Percentiles rank a stretch among this genome's conserved stretches.
phyloP scores from a whole-genome alignment of 2,329 filamentous ascomycete genomes.

The Pestalotiopsis sp. region DNA sequence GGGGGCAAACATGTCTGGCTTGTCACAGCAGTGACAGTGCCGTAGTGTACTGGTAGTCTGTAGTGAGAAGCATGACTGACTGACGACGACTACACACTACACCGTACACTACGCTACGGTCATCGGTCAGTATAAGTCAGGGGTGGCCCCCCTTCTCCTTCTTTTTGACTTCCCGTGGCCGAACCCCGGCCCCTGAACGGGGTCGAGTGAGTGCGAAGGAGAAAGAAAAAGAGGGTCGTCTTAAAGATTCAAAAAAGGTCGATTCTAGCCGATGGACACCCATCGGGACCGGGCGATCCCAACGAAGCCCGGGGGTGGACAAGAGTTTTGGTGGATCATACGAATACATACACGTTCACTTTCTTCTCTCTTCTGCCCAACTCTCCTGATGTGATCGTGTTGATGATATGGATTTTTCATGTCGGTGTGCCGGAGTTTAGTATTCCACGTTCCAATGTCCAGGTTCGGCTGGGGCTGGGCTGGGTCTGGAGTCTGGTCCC shows the following conservation, averaged over 20 bases:
- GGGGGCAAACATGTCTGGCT: background rate
- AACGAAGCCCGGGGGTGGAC: background rate
- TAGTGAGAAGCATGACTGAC: no score
- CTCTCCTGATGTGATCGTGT: no score
- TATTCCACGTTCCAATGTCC: background rate
- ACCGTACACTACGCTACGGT: no score
- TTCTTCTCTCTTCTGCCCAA: background rate
- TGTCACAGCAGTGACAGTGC: no score
- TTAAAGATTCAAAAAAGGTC: slow-evolving; percentile 4
- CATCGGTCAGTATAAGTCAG: no score
- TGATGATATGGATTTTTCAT: no score
- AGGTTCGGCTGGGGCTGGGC: background rate
- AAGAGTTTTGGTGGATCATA: background rate
- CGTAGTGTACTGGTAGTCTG: no score
- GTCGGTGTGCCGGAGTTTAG: no score
- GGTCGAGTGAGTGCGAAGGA: background rate
- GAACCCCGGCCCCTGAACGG: background rate
- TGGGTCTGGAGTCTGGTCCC: background rate
- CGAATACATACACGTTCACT: background rate
- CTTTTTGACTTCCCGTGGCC: background rate
- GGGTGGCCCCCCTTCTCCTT: background rate
- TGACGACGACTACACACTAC: no score
- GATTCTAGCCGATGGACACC: slow-evolving; percentile 10
- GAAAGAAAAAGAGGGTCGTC: slow-evolving; percentile 5
- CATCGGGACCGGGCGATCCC: slow-evolving; percentile 7